Evolutionary conservation across 176 grass and related monocot genomes (phyloP).

Genomic region (Bonia amplexicaulis): DNA sequence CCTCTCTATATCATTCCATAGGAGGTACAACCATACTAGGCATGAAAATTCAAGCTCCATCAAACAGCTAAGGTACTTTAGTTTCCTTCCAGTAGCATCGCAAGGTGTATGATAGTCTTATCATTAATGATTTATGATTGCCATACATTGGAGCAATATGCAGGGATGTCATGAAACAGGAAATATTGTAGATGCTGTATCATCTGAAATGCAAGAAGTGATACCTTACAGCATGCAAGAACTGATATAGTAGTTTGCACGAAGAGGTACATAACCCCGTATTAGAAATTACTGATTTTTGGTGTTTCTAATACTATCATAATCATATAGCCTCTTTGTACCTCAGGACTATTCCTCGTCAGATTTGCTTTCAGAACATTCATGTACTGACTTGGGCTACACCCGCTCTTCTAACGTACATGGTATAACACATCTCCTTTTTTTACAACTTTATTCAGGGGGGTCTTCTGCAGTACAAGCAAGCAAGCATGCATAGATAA

Average conservation of each 20-base stretch:
- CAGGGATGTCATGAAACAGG: conserved; percentile 8
- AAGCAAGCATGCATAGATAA: no score
- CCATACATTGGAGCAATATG: not conserved
- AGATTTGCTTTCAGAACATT: not conserved
- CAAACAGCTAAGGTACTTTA: conserved; percentile 13
- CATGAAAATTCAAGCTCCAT: not conserved
- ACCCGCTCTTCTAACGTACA: not conserved
- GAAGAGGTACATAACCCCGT: conserved; percentile 23
- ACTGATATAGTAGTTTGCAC: not conserved
- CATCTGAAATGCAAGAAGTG: not conserved
- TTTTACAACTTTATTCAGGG: no score
- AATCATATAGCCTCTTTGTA: not conserved
- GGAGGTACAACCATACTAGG: not conserved
- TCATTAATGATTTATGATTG: not conserved
- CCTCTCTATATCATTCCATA: not conserved
- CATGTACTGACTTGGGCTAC: not conserved
- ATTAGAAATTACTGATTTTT: not conserved
- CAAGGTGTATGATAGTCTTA: not conserved
- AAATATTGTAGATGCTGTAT: not conserved
- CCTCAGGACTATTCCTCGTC: not conserved
- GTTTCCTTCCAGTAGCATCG: not conserved
- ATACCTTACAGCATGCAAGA: not conserved
- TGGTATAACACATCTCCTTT: conserved; percentile 4
- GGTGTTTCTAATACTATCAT: not conserved
- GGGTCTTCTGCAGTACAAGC: no score